Evolutionary conservation across 306 rosid species (phyloP), one percentile per base, ranked within the genome.

Genomic region (Alnus rubra): DNA sequence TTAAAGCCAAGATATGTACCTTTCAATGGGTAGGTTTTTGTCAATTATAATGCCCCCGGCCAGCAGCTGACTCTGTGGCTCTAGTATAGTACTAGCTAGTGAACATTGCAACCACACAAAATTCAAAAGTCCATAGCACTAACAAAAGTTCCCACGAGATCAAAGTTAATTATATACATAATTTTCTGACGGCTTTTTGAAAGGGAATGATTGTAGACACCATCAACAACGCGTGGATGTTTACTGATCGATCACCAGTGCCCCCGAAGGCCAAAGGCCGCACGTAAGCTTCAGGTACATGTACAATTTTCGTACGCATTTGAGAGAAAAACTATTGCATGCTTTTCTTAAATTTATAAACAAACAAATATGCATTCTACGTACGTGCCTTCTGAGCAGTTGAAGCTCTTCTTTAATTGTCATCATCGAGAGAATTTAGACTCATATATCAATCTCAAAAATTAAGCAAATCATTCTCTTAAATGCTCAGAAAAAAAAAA

Each of bases 241-340:
- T 23, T 23, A 23, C 28, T 23, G 28, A 23, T 58, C 16, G 28
- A 23, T 58, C 16, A 78, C 65, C 70, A 33, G 73, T 73, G 58
- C 74, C 80, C 54, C 33, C 28, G 0, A 23, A 23, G 28, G 28
- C 28, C 28, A 23, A 33, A 68, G 39, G 39, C 71, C 23, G 28
- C 30, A 8, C 69, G n/a, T 70, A 51, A 59, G 64, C 28, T 23
- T 23, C 0, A 23, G 28, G 28, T 23, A 23, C 28, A 23, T 23
- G 90, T 87, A 87, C 90, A 79, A 9, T 47, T 79, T 74, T 69
- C 84, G 86, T 83, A 87, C 89, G 54, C 53, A 49, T 23, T 45
- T 31, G 68, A 51, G 67, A 50, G 79, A 64, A 47, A 78, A 72
- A 16, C 12, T 65, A 64, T 73, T 75, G 83, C 86, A 71, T 9